A percentile compares a stretch with the other conserved stretches of the same genome.
phyloP scores from a whole-genome alignment of 2,329 filamentous ascomycete species.

The Paramyrothecium roridum region DNA sequence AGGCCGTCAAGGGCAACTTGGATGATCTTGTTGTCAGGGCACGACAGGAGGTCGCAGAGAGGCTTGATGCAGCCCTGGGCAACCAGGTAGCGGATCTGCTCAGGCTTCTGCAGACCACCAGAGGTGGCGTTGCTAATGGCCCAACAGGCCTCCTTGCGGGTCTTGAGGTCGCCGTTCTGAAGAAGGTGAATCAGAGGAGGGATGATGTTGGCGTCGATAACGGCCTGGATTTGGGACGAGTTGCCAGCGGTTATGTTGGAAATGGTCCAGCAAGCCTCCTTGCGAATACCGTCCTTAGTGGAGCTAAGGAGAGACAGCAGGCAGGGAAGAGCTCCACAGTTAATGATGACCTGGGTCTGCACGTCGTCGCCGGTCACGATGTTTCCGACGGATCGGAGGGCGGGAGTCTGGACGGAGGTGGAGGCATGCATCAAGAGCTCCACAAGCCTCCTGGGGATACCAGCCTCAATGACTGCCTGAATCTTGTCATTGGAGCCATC shows the following conservation, averaged over 20 bases:
- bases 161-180: conserved; percentile 97
- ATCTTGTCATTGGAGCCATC: conserved; percentile 99
- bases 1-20: conserved; percentile 96
- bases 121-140: conserved; percentile 98
- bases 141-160: conserved; percentile 98
- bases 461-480: conserved; percentile 96
- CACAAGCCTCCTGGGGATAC: conserved; percentile 92
- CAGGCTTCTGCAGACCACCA: conserved; percentile 95
- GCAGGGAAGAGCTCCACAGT: conserved; percentile 89
- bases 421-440: conserved; percentile 98
- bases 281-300: conserved; percentile 97
- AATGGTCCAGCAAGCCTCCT: conserved; percentile 99
- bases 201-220: conserved; percentile 96
- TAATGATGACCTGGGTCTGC: conserved; percentile 99
- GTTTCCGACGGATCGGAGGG: conserved; percentile 94
- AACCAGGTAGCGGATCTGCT: conserved; percentile 96
- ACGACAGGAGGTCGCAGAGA: conserved; percentile 88
- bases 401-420: conserved; percentile 96
- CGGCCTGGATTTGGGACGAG: conserved; percentile 93
- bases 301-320: conserved; percentile 93
- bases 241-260: conserved; percentile 99
- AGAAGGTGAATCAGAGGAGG: conserved; percentile 93
- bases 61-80: conserved; percentile 94
- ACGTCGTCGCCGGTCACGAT: conserved; percentile 98
- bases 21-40: conserved; percentile 99